phyloP scores from a whole-genome alignment of 2,329 filamentous ascomycete species.

The Westerdykella ornata region DNA sequence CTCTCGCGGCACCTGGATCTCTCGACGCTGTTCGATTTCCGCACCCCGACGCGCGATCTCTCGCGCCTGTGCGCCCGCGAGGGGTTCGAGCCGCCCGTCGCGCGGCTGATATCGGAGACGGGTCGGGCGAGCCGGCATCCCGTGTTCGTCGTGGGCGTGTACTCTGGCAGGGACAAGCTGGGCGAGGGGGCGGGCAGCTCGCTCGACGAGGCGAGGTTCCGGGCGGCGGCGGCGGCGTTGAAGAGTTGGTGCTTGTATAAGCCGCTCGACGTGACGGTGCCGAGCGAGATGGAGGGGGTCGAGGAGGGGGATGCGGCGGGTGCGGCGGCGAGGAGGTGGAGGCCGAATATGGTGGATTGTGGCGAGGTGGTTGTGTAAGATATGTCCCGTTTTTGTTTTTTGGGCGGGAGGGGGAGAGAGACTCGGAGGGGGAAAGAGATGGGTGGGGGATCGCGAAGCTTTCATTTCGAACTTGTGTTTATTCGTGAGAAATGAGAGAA shows the following conservation, averaged over 20 bases:
- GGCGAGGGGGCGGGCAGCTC: conserved; percentile 81
- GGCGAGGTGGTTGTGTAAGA: conserved; percentile 49
- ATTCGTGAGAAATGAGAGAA: no score
- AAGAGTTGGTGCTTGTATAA: conserved; percentile 97
- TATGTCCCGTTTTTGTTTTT: not conserved
- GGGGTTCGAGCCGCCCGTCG: conserved; percentile 80
- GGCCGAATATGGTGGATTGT: conserved; percentile 51
- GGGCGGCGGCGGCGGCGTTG: conserved; percentile 76
- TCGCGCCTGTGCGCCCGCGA: conserved; percentile 77
- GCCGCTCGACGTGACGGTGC: conserved; percentile 52
- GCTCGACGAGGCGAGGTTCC: conserved; percentile 67
- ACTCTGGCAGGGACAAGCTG: conserved; percentile 81
- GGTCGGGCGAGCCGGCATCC: conserved; percentile 77
- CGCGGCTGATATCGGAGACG: conserved; percentile 83
- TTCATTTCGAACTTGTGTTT: no score
- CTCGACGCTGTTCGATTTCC: conserved; percentile 73
- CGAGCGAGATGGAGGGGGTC: conserved; percentile 43
- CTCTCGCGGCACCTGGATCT: conserved; percentile 73
- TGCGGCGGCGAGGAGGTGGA: conserved; percentile 39
- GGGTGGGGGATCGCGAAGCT: no score
- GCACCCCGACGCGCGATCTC: conserved; percentile 75
- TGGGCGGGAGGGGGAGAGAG: no score
- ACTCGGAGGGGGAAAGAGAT: no score
- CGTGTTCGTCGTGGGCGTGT: conserved; percentile 91
- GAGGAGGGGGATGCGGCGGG: conserved; percentile 17